phyloP scores from a whole-genome alignment of 1,284 basidiomycete genomes.

The Cryptococcus sp. region DNA sequence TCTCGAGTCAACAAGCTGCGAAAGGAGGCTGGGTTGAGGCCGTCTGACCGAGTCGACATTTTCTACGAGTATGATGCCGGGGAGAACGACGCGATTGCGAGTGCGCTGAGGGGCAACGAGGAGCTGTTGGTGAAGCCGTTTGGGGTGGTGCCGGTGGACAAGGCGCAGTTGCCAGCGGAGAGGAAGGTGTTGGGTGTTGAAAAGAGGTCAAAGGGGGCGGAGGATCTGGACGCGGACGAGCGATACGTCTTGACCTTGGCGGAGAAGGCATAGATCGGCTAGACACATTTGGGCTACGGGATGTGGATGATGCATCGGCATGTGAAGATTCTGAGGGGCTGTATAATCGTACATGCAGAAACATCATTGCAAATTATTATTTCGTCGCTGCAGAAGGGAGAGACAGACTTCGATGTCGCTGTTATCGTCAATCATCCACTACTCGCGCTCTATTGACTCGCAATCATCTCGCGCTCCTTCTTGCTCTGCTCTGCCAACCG shows the following conservation, averaged over 20 bases:
- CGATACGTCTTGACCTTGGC: slow-evolving; percentile 46
- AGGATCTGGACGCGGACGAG: slow-evolving; percentile 86
- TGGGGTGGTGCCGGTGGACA: slow-evolving; percentile 63
- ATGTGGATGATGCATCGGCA: too few species aligned
- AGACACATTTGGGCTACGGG: too few species aligned
- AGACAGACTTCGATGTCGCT: too few species aligned
- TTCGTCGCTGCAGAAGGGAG: too few species aligned
- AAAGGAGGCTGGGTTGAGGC: slow-evolving; percentile 91
- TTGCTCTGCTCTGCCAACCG: slow-evolving; percentile 16
- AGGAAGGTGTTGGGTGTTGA: slow-evolving; percentile 55
- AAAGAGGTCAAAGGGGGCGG: slow-evolving; percentile 72
- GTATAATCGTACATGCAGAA: too few species aligned
- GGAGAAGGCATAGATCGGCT: slow-evolving; percentile 17
- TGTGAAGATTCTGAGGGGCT: too few species aligned
- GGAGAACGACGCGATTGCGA: slow-evolving; percentile 59
- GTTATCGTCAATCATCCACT: too few species aligned
- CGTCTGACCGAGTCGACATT: slow-evolving; percentile 88
- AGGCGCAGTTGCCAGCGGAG: slow-evolving; percentile 63
- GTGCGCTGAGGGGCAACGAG: slow-evolving; percentile 60
- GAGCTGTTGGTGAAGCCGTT: slow-evolving; percentile 74
- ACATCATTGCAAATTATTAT: too few species aligned
- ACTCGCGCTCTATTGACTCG: too few species aligned
- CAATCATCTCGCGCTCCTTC: too few species aligned
- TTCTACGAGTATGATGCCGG: slow-evolving; percentile 78
- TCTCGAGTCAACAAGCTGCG: slow-evolving; percentile 93